phyloP scores from a whole-genome alignment of 202 grass and related monocot species.

The Setaria italica region DNA sequence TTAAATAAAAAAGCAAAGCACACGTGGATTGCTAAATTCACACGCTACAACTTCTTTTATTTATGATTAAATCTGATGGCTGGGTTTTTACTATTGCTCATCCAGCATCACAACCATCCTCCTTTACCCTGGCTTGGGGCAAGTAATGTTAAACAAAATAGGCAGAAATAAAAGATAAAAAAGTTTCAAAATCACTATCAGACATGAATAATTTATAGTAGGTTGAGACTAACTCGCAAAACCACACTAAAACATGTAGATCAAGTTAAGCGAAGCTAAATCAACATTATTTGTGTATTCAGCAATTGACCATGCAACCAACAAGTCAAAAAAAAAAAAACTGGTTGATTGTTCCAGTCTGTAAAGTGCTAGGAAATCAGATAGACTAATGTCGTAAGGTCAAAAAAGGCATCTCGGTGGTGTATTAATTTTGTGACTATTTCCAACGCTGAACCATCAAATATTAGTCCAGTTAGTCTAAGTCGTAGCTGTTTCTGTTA shows the following conservation, averaged over 20 bases:
- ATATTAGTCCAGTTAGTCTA: slow-evolving; percentile 1
- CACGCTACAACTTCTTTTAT: not conserved
- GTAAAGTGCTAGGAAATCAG: slow-evolving; percentile 20
- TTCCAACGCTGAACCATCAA: slow-evolving; percentile 10
- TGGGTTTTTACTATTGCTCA: not conserved
- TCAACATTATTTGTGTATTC: not conserved
- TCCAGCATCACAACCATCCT: not conserved
- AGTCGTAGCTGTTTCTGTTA: not conserved
- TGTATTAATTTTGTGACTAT: not conserved
- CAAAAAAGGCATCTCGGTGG: not conserved
- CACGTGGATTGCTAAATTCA: not conserved
- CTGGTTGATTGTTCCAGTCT: slow-evolving; percentile 3
- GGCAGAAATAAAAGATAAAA: not conserved
- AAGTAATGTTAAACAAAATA: not conserved
- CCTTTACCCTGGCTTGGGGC: not conserved
- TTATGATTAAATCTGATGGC: not conserved
- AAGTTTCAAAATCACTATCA: slow-evolving; percentile 10
- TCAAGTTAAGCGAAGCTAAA: slow-evolving; percentile 27
- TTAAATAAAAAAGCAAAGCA: not conserved
- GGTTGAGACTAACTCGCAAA: slow-evolving; percentile 11
- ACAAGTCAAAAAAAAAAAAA: not conserved
- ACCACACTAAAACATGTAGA: slow-evolving; percentile 8
- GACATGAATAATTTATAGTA: slow-evolving; percentile 4
- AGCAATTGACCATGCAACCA: slow-evolving; percentile 11
- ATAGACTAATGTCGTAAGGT: not conserved